Conservation (phyloP, 176 grass and related monocot genomes). For the Oryza brachyantha region DNA sequence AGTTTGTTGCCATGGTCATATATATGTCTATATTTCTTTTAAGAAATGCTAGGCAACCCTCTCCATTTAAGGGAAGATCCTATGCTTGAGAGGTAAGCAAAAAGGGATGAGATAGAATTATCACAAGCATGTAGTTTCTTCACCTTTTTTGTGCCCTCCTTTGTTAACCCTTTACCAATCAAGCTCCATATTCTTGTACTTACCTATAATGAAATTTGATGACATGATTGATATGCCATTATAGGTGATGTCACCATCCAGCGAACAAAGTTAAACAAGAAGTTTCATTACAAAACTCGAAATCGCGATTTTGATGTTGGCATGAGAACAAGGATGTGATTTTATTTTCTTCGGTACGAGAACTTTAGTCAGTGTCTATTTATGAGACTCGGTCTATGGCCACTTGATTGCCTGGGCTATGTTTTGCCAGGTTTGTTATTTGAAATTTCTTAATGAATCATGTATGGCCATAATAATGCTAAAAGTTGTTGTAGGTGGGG, state of each 20-base stretch:
- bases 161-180: too few relatives aligned
- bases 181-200: neutral
- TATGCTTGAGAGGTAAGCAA: neutral
- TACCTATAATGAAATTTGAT: neutral
- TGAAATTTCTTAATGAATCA: neutral
- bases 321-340: neutral
- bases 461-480: neutral
- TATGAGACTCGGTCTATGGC: neutral
- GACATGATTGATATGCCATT: neutral
- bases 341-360: neutral
- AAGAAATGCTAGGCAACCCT: neutral
- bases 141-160: neutral
- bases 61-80: neutral
- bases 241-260: neutral
- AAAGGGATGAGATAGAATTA: neutral
- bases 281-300: neutral
- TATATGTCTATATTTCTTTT: neutral
- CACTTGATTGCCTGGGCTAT: neutral
- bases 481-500: neutral
- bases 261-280: neutral
- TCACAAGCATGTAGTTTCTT: neutral
- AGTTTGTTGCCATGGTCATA: neutral
- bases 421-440: neutral
- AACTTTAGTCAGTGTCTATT: neutral
- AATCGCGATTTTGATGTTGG: neutral